Percentiles rank a stretch among this genome's conserved stretches.
Conservation (phyloP, 768 basidiomycete genomes). For the Mycena epipterygia region DNA sequence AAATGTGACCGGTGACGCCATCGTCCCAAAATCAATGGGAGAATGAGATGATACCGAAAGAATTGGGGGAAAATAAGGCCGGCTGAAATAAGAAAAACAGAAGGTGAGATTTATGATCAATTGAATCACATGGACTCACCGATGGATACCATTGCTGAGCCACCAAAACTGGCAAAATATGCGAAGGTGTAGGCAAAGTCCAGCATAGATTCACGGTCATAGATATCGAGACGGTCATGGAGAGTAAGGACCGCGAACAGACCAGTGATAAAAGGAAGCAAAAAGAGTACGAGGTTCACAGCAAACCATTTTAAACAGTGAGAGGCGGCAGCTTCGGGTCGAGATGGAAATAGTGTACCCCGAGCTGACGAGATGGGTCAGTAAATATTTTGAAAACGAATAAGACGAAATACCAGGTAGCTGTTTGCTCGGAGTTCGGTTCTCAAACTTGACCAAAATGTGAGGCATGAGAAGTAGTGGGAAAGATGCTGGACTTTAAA, state of each 20-base stretch:
- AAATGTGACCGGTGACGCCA: slow-evolving; percentile 6
- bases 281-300: not conserved
- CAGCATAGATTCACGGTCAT: not conserved
- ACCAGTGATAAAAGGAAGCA: not conserved
- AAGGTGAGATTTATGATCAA: not conserved
- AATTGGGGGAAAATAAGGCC: not conserved
- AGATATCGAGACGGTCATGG: not conserved
- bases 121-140: not conserved
- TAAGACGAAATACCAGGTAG: not conserved
- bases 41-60: not conserved
- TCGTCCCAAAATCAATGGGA: slow-evolving; percentile 1
- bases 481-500: too few species aligned
- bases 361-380: not conserved
- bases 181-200: not conserved
- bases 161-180: not conserved
- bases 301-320: not conserved
- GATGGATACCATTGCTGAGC: not conserved
- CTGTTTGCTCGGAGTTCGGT: not conserved
- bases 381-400: not conserved
- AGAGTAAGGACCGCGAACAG: not conserved
- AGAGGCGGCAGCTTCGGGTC: not conserved
- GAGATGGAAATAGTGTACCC: slow-evolving; percentile 4
- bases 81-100: not conserved
- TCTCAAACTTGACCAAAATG: not conserved
- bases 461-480: not conserved